A percentile compares a stretch with the other conserved stretches of the same genome.
Conservation (phyloP, 2,329 filamentous ascomycete genomes). For the Orbilia ellipsospora region DNA sequence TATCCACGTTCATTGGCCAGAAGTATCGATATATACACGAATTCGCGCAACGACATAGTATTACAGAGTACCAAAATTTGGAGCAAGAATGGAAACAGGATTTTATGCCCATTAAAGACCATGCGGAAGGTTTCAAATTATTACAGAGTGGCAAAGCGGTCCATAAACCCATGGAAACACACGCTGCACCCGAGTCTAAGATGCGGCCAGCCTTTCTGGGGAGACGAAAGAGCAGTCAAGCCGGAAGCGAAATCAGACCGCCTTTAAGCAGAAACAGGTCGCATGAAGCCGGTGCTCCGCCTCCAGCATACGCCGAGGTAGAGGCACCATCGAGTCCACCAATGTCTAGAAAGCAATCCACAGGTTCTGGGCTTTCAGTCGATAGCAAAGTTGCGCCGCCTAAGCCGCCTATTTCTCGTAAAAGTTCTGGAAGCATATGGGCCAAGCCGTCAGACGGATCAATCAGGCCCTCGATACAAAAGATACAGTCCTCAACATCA, state of each 20-base stretch:
- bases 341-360: conserved; percentile 31
- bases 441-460: conserved; percentile 37
- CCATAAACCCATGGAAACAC: conserved; percentile 42
- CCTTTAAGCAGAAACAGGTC: conserved; percentile 12
- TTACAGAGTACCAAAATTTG: conserved; percentile 28
- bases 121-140: conserved; percentile 39
- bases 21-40: conserved; percentile 43
- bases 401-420: conserved; percentile 35
- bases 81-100: conserved; percentile 44
- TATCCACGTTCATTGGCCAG: conserved; percentile 34
- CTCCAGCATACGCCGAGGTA: conserved; percentile 18
- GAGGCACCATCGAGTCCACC: not conserved
- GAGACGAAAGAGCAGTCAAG: conserved; percentile 29
- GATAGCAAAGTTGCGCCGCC: conserved; percentile 32
- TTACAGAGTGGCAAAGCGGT: conserved; percentile 44
- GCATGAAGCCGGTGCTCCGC: conserved; percentile 8
- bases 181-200: conserved; percentile 10
- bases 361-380: conserved; percentile 10
- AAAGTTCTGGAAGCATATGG: conserved; percentile 36
- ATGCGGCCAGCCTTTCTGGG: conserved; percentile 5
- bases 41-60: conserved; percentile 40
- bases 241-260: conserved; percentile 4
- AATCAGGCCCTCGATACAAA: conserved; percentile 15
- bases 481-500: conserved; percentile 49
- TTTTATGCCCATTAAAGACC: conserved; percentile 47